Conservation (phyloP, 306 rosid species). For the Cicer chorassanicum region DNA sequence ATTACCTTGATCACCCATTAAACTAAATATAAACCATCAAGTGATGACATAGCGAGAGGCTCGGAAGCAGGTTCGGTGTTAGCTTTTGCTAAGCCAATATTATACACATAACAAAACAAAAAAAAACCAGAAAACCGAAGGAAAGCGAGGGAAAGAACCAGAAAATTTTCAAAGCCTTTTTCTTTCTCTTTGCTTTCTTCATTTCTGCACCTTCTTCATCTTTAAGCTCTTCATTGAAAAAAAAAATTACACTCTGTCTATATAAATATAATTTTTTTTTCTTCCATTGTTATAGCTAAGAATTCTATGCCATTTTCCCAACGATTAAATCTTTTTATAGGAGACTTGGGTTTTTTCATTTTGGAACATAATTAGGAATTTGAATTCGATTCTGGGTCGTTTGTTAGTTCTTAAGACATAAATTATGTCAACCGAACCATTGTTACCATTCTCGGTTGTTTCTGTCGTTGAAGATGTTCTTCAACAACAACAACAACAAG, state of each 20-base stretch:
- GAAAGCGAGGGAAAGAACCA: slow-evolving; percentile 50
- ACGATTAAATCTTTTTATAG: slow-evolving; percentile 8
- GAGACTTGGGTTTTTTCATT: neutral
- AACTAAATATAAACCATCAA: slow-evolving; percentile 62
- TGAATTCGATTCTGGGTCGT: slow-evolving; percentile 38
- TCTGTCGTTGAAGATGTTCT: slow-evolving; percentile 85
- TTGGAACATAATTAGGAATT: slow-evolving; percentile 38
- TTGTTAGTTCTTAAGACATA: slow-evolving; percentile 25
- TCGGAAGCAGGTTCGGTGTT: slow-evolving; percentile 81
- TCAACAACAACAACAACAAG: slow-evolving; percentile 69
- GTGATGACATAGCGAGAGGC: slow-evolving; percentile 64
- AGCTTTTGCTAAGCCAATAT: slow-evolving; percentile 47
- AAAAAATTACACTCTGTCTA: slow-evolving; percentile 30
- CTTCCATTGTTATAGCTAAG: neutral
- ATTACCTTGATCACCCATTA: slow-evolving; percentile 23
- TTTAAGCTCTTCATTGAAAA: slow-evolving; percentile 18
- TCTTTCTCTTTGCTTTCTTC: slow-evolving; percentile 45
- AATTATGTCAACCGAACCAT: slow-evolving; percentile 66
- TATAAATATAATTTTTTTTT: slow-evolving; percentile 17
- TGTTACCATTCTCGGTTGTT: slow-evolving; percentile 64
- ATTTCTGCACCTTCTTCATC: slow-evolving; percentile 17
- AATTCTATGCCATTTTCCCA: slow-evolving; percentile 17
- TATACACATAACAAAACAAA: slow-evolving; percentile 39
- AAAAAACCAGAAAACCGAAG: slow-evolving; percentile 28
- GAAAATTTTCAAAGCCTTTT: slow-evolving; percentile 32